Evolutionary conservation across 805 yeast species (phyloP).

Genomic region (Kodamaea leandrae): DNA sequence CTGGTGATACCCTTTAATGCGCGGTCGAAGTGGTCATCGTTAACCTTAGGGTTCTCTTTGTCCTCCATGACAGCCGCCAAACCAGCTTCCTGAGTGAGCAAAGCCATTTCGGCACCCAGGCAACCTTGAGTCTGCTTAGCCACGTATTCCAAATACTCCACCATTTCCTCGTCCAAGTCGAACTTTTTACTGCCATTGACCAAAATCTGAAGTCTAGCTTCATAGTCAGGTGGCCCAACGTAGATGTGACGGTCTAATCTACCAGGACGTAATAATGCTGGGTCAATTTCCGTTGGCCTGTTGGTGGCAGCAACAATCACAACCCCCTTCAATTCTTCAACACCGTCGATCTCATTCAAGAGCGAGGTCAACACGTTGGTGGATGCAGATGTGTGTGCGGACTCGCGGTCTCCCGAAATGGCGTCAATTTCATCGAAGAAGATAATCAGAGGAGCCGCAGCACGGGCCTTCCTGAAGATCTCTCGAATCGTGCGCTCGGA

Average conservation of each 20-base stretch:
- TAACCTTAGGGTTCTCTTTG: constrained; percentile 50
- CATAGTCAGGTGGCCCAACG: constrained; percentile 86
- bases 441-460: constrained; percentile 91
- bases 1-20: constrained; percentile 68
- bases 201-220: constrained; percentile 77
- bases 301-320: constrained; percentile 95
- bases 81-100: constrained; percentile 94
- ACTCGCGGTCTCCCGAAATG: constrained; percentile 71
- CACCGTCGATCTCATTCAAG: constrained; percentile 95
- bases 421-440: constrained; percentile 98
- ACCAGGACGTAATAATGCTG: constrained; percentile 94
- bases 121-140: constrained; percentile 77
- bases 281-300: constrained; percentile 88
- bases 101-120: constrained; percentile 94
- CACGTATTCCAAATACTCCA: constrained; percentile 39
- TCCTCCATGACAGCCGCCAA: constrained; percentile 88
- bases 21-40: constrained; percentile 63
- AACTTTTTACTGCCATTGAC: constrained; percentile 67
- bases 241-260: constrained; percentile 90
- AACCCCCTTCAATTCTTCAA: constrained; percentile 91
- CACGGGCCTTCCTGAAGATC: constrained; percentile 87
- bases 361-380: constrained; percentile 87
- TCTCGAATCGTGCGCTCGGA: constrained; percentile 92
- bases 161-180: constrained; percentile 41
- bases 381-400: constrained; percentile 62